These are phyloP conservation scores for Saksenaea oblongispora DNA, from an alignment of 371 early-diverging fungal genomes.

Conservation along the genomic window DNA sequence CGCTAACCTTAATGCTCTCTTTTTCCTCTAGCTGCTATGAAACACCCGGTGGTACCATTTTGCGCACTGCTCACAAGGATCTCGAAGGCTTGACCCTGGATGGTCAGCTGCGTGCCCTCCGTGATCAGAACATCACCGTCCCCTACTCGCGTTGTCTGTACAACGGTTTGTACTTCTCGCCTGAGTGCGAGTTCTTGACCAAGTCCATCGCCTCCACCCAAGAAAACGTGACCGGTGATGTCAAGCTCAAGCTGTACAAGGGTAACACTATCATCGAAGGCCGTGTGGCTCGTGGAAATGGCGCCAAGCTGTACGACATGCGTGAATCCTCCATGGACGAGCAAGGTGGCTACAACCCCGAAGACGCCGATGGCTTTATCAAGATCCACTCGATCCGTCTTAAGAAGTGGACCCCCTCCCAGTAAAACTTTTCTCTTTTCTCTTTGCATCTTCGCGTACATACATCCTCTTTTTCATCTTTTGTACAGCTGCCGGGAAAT, in stretches of 20 bases:
- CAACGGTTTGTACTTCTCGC: slow-evolving; percentile 96
- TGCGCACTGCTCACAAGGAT: slow-evolving; percentile 93
- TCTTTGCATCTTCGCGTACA: neutral
- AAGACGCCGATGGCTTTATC: slow-evolving; percentile 96
- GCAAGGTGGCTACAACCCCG: slow-evolving; percentile 92
- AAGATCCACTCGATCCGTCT: slow-evolving; percentile 94
- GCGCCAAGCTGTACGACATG: slow-evolving; percentile 90
- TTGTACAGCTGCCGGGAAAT: no score
- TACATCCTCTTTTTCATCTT: neutral
- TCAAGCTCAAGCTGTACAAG: slow-evolving; percentile 95
- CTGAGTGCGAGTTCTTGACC: slow-evolving; percentile 90
- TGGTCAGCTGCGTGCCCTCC: slow-evolving; percentile 90
- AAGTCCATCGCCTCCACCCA: slow-evolving; percentile 83
- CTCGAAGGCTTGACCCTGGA: slow-evolving; percentile 94
- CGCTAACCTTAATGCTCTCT: no score
- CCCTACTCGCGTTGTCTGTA: slow-evolving; percentile 78
- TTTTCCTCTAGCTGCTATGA: slow-evolving; percentile 96
- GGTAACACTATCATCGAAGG: slow-evolving; percentile 91
- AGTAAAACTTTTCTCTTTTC: neutral
- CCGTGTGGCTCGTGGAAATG: slow-evolving; percentile 70
- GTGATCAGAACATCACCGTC: slow-evolving; percentile 85
- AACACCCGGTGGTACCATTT: slow-evolving; percentile 95
- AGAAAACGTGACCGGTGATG: slow-evolving; percentile 85
- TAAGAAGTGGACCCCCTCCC: slow-evolving; percentile 79
- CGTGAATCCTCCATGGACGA: slow-evolving; percentile 95